Percentiles rank a stretch among this genome's conserved stretches.
Evolutionary conservation across 805 yeast species (phyloP).

Genomic region (Scheffersomyces ergatensis): DNA sequence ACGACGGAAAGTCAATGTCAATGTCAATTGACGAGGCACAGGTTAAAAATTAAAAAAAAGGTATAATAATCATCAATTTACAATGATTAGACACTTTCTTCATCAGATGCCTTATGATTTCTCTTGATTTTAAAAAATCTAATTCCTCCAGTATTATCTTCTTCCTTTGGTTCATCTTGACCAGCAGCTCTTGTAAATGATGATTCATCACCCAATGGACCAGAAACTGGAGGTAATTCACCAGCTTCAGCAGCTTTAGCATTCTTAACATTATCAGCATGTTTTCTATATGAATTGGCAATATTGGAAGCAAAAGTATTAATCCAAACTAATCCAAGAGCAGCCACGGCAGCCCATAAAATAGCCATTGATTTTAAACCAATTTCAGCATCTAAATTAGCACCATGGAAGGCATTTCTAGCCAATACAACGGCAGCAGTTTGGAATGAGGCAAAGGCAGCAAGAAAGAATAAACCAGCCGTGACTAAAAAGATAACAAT

Average conservation of each 20-base stretch:
- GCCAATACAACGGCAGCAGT: conserved; percentile 82
- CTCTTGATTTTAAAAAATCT: conserved; percentile 75
- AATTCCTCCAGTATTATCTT: conserved; percentile 57
- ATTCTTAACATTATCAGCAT: conserved; percentile 38
- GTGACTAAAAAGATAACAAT: conserved; percentile 51
- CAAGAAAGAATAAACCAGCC: conserved; percentile 51
- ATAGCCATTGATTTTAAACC: conserved; percentile 62
- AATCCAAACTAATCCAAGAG: conserved; percentile 48
- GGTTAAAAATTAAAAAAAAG: too few species aligned
- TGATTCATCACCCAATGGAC: conserved; percentile 35
- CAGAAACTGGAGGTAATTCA: conserved; percentile 15
- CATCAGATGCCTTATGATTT: conserved; percentile 42
- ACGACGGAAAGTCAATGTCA: too few species aligned
- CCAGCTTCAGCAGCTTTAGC: conserved; percentile 17
- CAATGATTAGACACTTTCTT: conserved; percentile 44
- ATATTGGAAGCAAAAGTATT: conserved; percentile 51
- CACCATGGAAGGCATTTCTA: conserved; percentile 59
- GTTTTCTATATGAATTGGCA: conserved; percentile 49
- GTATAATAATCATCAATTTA: too few species aligned
- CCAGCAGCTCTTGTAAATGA: conserved; percentile 38
- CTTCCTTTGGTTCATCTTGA: conserved; percentile 24
- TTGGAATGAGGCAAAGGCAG: conserved; percentile 65
- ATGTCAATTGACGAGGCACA: too few species aligned
- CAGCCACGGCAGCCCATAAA: conserved; percentile 68
- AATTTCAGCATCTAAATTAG: conserved; percentile 42